Evolutionary conservation across 1,284 basidiomycete species (phyloP).

Genomic region (Moesziomyces sp.): DNA sequence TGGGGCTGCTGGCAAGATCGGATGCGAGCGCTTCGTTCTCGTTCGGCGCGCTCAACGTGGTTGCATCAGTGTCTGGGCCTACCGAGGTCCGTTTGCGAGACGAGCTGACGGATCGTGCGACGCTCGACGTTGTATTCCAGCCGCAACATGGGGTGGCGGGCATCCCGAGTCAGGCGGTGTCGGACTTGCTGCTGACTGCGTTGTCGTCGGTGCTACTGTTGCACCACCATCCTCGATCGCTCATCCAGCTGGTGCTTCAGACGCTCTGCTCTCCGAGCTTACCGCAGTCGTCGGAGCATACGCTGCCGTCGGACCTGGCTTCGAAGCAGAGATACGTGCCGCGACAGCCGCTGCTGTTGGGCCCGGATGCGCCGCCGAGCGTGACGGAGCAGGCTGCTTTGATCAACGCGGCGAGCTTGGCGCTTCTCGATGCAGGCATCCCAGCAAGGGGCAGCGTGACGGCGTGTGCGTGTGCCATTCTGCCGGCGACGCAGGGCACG

Average conservation of each 20-base stretch:
- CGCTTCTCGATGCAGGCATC: conserved; percentile 70
- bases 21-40: conserved; percentile 57
- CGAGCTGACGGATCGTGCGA: conserved; percentile 71
- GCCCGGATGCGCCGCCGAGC: conserved; percentile 59
- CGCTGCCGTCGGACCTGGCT: conserved; percentile 6
- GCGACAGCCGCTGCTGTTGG: conserved; percentile 54
- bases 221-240: conserved; percentile 71
- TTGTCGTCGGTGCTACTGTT: conserved; percentile 68
- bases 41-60: conserved; percentile 43
- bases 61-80: conserved; percentile 71
- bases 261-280: conserved; percentile 70
- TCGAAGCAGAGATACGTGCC: conserved; percentile 23
- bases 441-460: conserved; percentile 69
- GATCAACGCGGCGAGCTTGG: conserved; percentile 73
- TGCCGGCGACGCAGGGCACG: conserved; percentile 68
- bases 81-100: conserved; percentile 72
- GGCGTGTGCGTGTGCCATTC: conserved; percentile 69
- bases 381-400: conserved; percentile 68
- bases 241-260: conserved; percentile 77
- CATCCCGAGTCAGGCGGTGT: conserved; percentile 37
- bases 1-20: conserved; percentile 37
- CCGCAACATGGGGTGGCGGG: conserved; percentile 70
- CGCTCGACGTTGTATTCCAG: conserved; percentile 71
- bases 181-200: conserved; percentile 21
- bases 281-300: conserved; percentile 22